Evolutionary conservation across 306 rosid genomes (phyloP), one percentile per base, ranked within the genome.

Genomic region (Quercus cerris): DNA sequence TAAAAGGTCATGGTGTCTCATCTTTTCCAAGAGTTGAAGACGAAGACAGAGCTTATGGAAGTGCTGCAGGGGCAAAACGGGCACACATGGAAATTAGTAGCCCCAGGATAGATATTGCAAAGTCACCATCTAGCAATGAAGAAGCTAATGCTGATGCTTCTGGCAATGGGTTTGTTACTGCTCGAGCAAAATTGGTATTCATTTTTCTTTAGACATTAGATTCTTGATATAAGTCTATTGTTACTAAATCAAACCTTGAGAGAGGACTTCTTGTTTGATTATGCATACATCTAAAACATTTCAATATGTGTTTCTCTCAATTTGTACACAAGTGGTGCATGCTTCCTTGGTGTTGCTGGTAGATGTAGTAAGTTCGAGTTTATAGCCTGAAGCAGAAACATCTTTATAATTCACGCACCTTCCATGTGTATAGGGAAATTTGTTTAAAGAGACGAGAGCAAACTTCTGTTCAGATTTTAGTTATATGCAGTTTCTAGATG

Each of bases 101-200:
- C 70, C 92, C 94, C 52, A 84, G 75, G 84, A 82, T 80, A 69
- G 88, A 90, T 56, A 84, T 31, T 59, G 46, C 75, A 19, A 91
- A 82, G 83, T 91, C 98, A 33, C 96, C 93, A 61, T 78, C 80
- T 51, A 81, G 75, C 81, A 83, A 85, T 19, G 96, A 90, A 80
- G 96, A 90, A 73, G 89, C 69, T 41, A 85, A 75, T 33, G 81
- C 78, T 23, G 92, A 83, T 82, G 83, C 51, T 31, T 73, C 83
- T 78, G 87, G 88, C 76, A 86, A 83, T 17, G 94, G 88, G 35
- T 94, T 94, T 85, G 97, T 90, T 52, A 90, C 90, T 71, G 94
- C 94, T 41, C 87, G 84, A 88, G 87, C 89, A 75, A 90, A 88
- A 86, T 73, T 90, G 92, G 94, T 88, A 86, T 30, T 49, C 23